Base-by-base conservation (phyloP, 495 filamentous ascomycete species). In the Letharia columbiana region DNA sequence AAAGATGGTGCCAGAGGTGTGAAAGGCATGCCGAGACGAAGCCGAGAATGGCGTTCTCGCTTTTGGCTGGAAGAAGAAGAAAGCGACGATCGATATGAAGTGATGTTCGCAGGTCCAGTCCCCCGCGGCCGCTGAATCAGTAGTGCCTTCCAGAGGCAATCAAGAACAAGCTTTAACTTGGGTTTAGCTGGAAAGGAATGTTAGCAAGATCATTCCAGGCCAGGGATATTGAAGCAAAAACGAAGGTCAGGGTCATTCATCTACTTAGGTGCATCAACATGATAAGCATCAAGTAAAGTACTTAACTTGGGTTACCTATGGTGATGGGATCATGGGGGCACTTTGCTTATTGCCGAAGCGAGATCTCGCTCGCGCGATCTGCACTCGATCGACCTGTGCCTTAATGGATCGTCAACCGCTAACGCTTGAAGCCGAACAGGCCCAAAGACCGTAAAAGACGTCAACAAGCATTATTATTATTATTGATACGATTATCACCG, bases 1-100 rank as follows among this genome's bases (percentile, higher is more conserved):
- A 59, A 49, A 49, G n/a, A 49, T 37, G 59, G 23, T 44, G 59
- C 39, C 20, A 42, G 39, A 44, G n/a, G 47, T 10, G 41, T 45
- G 44, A 61, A 35, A 61, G 64, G 58, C 64, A 66, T 66, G 59
- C 64, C 64, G 64, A 58, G 64, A 61, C 59, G 64, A 66, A 61
- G 64, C 64, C 64, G 64, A 66, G 28, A 66, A 52, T 39, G n/a
- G 49, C 33, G 63, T 64, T 39, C 56, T 56, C 18, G 28, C 41
- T 20, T 57, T 54, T n/a, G 54, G n/a, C 54, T 65, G 28, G 54
- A 37, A 41, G 28, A 47, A 33, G 37, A 23, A 44, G 39, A 42
- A 61, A 44, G 39, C 39, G 42, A 41, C 12, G 59, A 61, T 61
- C 59, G 59, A 44, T 40, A 61, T 44, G 54, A 17, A 17, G 54